Evolutionary conservation across 805 yeast species (phyloP).

Genomic region (Cyberlindnera lachancei): DNA sequence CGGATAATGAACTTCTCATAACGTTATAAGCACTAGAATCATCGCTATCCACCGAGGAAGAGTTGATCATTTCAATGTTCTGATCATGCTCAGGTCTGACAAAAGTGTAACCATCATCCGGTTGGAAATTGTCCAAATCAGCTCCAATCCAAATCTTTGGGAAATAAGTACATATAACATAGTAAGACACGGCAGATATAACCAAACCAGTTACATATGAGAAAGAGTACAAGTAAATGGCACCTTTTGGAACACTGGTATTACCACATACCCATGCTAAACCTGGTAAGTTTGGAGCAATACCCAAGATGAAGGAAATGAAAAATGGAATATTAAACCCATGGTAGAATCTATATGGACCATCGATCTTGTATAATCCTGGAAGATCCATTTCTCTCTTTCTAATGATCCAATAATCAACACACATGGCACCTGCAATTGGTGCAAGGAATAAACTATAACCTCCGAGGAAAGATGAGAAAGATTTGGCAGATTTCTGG

Average conservation of each 20-base stretch:
- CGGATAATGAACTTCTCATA: conserved; percentile 1
- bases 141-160: conserved; percentile 32
- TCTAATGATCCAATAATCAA: conserved; percentile 56
- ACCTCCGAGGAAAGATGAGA: conserved; percentile 69
- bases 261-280: conserved; percentile 49
- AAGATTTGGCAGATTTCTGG: conserved; percentile 47
- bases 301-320: conserved; percentile 45
- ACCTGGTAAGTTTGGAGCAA: conserved; percentile 33
- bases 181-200: conserved; percentile 41
- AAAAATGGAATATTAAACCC: conserved; percentile 80
- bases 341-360: conserved; percentile 46
- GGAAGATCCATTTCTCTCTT: conserved; percentile 56
- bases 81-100: conserved; percentile 11
- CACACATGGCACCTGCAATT: conserved; percentile 62
- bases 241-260: conserved; percentile 61
- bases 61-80: no score
- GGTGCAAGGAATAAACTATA: conserved; percentile 74
- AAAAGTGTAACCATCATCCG: conserved; percentile 17
- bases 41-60: no score
- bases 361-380: conserved; percentile 47
- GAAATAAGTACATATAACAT: conserved; percentile 34
- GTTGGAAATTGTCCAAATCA: conserved; percentile 13
- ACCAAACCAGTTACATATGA: conserved; percentile 53
- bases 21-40: no score
- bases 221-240: conserved; percentile 49